Conservation (phyloP, 2,329 filamentous ascomycete species). For the Sclerotinia glacialis region DNA sequence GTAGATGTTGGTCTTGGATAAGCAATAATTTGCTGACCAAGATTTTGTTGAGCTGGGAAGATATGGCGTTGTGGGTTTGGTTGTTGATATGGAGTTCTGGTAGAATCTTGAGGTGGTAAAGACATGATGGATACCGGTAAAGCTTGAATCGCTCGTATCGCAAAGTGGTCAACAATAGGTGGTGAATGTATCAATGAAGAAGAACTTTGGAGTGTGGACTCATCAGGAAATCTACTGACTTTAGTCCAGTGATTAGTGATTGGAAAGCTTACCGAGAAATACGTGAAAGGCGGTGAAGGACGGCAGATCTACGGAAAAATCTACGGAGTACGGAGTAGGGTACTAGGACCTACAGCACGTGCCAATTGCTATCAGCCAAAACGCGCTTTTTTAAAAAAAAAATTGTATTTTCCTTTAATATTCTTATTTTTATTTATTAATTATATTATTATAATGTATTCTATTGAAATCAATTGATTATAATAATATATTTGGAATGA, state of each 20-base stretch:
- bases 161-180: constrained; percentile 20
- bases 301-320: constrained; percentile 8
- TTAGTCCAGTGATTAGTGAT: constrained; percentile 13
- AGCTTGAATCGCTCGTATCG: constrained; percentile 19
- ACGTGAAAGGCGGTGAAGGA: neutral
- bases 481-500: too few relatives aligned
- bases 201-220: constrained; percentile 21
- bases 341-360: too few relatives aligned
- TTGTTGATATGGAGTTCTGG: constrained; percentile 26
- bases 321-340: too few relatives aligned
- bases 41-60: constrained; percentile 33
- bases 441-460: too few relatives aligned
- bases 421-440: too few relatives aligned
- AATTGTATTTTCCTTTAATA: too few relatives aligned
- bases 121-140: constrained; percentile 31
- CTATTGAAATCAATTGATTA: too few relatives aligned
- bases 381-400: too few relatives aligned
- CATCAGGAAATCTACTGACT: constrained; percentile 22
- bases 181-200: constrained; percentile 23
- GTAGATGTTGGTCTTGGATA: constrained; percentile 32
- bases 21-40: constrained; percentile 29
- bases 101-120: constrained; percentile 33
- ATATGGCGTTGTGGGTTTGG: constrained; percentile 23
- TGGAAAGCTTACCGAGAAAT: neutral
- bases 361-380: too few relatives aligned